Evolutionary conservation across 331 rosid genomes (phyloP).

Genomic region (Telfairia occidentalis): DNA sequence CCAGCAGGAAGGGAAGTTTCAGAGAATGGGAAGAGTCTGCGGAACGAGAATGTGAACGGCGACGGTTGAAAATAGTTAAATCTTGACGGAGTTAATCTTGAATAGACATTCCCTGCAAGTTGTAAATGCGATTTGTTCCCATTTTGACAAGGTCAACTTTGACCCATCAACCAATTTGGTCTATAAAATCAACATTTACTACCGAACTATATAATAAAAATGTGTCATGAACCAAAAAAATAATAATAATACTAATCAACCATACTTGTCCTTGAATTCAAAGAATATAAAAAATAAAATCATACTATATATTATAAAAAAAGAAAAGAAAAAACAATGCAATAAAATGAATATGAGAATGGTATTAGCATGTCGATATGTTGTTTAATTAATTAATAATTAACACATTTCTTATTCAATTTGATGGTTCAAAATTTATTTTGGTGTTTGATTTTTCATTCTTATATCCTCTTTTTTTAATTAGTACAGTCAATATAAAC

Average conservation of each 20-base stretch:
- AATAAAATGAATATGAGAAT: background rate
- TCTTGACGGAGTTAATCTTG: constrained; percentile 1
- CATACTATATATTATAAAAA: too few relatives aligned
- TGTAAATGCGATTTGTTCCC: background rate
- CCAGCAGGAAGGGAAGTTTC: background rate
- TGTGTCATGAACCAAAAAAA: background rate
- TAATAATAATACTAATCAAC: too few relatives aligned
- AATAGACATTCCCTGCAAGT: background rate
- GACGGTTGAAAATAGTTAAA: background rate
- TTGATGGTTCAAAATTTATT: background rate
- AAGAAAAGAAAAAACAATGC: background rate
- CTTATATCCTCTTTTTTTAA: background rate
- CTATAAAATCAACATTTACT: background rate
- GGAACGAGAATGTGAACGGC: background rate
- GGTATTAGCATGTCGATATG: background rate
- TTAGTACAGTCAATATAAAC: too few relatives aligned
- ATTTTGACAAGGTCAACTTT: background rate
- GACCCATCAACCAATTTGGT: background rate
- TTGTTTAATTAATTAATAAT: background rate
- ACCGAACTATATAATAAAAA: background rate
- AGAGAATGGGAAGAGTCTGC: background rate
- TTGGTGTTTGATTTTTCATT: background rate
- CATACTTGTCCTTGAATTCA: too few relatives aligned
- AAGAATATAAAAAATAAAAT: too few relatives aligned
- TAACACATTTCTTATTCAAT: background rate